Evolutionary conservation across 306 rosid species (phyloP).

Genomic region (Cucurbita maxima): DNA sequence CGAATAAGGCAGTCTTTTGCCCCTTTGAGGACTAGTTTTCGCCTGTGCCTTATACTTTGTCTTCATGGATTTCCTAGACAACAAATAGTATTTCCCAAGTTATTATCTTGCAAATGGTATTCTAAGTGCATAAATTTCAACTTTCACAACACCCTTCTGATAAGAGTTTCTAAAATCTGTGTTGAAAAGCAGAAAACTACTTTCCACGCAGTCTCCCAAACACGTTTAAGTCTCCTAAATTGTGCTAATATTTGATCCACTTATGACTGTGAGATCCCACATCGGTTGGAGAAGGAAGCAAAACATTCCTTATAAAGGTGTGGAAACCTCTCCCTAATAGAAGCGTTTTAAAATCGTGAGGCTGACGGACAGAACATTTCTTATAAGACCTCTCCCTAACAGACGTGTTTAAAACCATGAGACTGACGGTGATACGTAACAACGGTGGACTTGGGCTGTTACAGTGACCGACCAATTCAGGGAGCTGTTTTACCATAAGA

Average conservation of each 20-base stretch:
- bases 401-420: no score
- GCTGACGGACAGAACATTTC: no score
- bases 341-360: no score
- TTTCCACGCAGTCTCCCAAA: background rate
- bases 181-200: background rate
- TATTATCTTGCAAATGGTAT: background rate
- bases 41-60: background rate
- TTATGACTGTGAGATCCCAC: no score
- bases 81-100: background rate
- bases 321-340: no score
- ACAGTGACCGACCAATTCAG: background rate
- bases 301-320: no score
- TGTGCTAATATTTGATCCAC: background rate
- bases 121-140: background rate
- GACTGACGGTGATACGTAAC: no score
- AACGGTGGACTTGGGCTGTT: no score
- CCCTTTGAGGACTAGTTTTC: background rate
- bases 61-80: background rate
- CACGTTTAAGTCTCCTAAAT: background rate
- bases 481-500: background rate
- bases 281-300: no score
- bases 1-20: background rate
- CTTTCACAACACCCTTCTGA: background rate
- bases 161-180: background rate
- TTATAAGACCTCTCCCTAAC: no score